Percentiles rank a stretch among this genome's conserved stretches.
These are phyloP conservation scores for Blastocrithidia nonstop DNA, from an alignment of 208 protist genomes.

Conservation along the genomic window DNA sequence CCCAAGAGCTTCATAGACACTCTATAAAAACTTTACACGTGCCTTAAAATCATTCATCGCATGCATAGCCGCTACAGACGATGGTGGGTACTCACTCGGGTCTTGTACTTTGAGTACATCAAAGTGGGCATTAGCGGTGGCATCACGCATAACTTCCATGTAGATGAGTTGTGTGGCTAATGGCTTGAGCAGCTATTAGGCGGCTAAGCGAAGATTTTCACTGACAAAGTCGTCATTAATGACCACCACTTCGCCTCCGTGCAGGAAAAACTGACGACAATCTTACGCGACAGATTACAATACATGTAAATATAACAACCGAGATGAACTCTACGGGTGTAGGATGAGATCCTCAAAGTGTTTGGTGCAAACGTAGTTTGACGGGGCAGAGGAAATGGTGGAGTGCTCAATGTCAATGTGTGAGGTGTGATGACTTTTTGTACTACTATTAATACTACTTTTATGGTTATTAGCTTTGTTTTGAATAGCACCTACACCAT, in stretches of 20 bases:
- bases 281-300: constrained; percentile 42
- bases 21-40: constrained; percentile 28
- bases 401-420: too few relatives aligned
- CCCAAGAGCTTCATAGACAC: constrained; percentile 36
- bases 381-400: not conserved
- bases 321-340: constrained; percentile 30
- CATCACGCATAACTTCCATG: constrained; percentile 65
- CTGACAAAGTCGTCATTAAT: constrained; percentile 79
- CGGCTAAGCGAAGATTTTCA: constrained; percentile 52
- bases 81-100: constrained; percentile 38
- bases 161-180: constrained; percentile 46
- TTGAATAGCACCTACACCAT: too few relatives aligned
- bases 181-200: constrained; percentile 34
- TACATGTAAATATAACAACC: constrained; percentile 44
- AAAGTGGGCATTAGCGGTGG: constrained; percentile 22
- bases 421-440: too few relatives aligned
- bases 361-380: constrained; percentile 23
- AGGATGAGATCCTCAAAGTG: constrained; percentile 43
- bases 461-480: too few relatives aligned
- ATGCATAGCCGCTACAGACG: constrained; percentile 8
- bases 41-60: constrained; percentile 36
- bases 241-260: constrained; percentile 66
- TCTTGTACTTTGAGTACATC: constrained; percentile 53
- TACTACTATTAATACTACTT: too few relatives aligned
- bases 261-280: constrained; percentile 45